phyloP scores from a whole-genome alignment of 208 protist species.

The Tritrichomonas musculus region DNA sequence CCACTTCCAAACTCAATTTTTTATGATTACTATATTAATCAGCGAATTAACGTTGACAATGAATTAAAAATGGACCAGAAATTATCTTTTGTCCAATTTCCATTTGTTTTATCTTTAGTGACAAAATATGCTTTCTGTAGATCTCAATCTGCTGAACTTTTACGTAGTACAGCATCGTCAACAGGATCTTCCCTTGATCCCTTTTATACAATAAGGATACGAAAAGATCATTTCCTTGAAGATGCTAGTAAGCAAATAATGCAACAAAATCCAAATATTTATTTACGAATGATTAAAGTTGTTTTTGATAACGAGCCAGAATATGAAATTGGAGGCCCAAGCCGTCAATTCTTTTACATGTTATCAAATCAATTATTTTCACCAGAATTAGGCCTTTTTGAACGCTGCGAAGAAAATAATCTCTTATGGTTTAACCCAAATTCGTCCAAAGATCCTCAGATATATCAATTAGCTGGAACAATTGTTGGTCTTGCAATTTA shows the following conservation, averaged over 20 bases:
- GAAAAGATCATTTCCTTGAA: not conserved
- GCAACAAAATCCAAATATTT: constrained; percentile 34
- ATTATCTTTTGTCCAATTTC: not conserved
- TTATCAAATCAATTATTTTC: constrained; percentile 73
- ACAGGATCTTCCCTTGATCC: not conserved
- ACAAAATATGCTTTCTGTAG: not conserved
- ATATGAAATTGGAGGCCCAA: constrained; percentile 82
- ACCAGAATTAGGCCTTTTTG: constrained; percentile 75
- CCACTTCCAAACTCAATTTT: not conserved
- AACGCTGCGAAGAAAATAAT: constrained; percentile 52
- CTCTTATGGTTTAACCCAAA: constrained; percentile 66
- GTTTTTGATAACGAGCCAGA: constrained; percentile 75
- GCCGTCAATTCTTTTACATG: constrained; percentile 89
- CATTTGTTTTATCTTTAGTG: not conserved
- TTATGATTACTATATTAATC: not conserved
- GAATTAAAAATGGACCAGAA: not conserved
- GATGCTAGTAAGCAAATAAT: not conserved
- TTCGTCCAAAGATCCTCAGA: constrained; percentile 39
- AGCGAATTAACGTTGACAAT: not conserved
- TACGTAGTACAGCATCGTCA: not conserved
- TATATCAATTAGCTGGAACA: constrained; percentile 42
- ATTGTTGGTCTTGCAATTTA: constrained; percentile 75
- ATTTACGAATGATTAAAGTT: constrained; percentile 71
- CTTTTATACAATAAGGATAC: not conserved
- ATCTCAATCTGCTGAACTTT: not conserved